Conservation (phyloP, 805 yeast genomes). For the Candida pini region DNA sequence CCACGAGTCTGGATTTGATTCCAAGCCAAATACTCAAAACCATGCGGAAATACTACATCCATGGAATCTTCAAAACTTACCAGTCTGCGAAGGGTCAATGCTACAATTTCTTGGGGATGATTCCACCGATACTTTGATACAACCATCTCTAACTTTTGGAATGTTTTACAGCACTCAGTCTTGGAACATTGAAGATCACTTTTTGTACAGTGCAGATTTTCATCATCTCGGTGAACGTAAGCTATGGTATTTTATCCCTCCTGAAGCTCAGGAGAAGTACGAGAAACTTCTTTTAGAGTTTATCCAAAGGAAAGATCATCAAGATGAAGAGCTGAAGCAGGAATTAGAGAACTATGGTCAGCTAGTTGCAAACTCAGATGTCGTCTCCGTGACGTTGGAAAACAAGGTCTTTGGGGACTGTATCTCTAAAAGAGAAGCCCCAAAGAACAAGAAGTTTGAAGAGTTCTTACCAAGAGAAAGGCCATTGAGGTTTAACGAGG, state of each 20-base stretch:
- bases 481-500: slow-evolving; percentile 31
- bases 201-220: slow-evolving; percentile 46
- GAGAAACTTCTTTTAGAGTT: slow-evolving; percentile 34
- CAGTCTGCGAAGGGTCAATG: slow-evolving; percentile 44
- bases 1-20: slow-evolving; percentile 36
- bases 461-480: slow-evolving; percentile 15
- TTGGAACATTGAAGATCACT: slow-evolving; percentile 61
- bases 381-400: slow-evolving; percentile 17
- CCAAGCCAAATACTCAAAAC: slow-evolving; percentile 12
- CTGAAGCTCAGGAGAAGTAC: slow-evolving; percentile 45
- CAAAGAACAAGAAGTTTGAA: slow-evolving; percentile 26
- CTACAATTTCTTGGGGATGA: slow-evolving; percentile 41
- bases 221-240: slow-evolving; percentile 51
- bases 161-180: slow-evolving; percentile 49
- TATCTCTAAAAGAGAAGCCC: slow-evolving; percentile 21
- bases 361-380: slow-evolving; percentile 11
- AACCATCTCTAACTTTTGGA: slow-evolving; percentile 43
- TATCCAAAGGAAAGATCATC: slow-evolving; percentile 5
- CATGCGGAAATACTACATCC: slow-evolving; percentile 25
- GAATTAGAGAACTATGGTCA: slow-evolving; percentile 4
- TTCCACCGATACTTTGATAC: slow-evolving; percentile 34
- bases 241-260: slow-evolving; percentile 61
- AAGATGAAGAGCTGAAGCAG: slow-evolving; percentile 3
- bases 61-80: slow-evolving; percentile 57
- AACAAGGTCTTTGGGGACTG: slow-evolving; percentile 16